Evolutionary conservation across 371 early-diverging fungal genomes (phyloP).

Genomic region (Phascolomyces articulosus): DNA sequence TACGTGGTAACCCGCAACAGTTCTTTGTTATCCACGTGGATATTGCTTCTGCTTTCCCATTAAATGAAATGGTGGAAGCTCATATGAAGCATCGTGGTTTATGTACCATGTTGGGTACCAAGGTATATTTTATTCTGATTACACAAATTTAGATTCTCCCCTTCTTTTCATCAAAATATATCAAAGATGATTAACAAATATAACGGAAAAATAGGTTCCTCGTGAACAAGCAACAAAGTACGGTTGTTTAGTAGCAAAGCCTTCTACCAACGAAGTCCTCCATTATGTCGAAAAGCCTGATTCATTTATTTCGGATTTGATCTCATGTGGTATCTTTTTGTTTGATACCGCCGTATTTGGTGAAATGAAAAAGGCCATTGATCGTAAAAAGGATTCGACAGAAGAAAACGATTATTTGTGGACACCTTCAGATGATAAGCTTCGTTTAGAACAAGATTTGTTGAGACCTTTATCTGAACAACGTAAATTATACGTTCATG

Average conservation of each 20-base stretch:
- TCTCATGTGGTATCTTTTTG: constrained; percentile 93
- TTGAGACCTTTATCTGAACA: constrained; percentile 82
- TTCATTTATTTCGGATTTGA: constrained; percentile 90
- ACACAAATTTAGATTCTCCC: not conserved
- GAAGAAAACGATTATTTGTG: constrained; percentile 60
- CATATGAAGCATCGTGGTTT: constrained; percentile 79
- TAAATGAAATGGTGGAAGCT: constrained; percentile 80
- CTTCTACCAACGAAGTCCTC: constrained; percentile 82
- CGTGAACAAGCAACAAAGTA: constrained; percentile 80
- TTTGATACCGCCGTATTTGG: constrained; percentile 86
- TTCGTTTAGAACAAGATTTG: constrained; percentile 92
- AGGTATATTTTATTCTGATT: constrained; percentile 41
- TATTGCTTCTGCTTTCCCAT: constrained; percentile 93
- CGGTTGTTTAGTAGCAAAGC: constrained; percentile 92
- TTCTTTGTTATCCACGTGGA: constrained; percentile 97
- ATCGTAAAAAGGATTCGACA: constrained; percentile 55
- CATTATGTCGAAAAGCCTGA: constrained; percentile 99
- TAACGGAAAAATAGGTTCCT: constrained; percentile 46
- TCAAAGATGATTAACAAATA: not conserved
- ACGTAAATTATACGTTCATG: constrained; percentile 81
- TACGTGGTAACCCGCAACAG: constrained; percentile 86
- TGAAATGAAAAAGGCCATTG: constrained; percentile 77
- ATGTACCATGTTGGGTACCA: constrained; percentile 88
- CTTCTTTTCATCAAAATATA: not conserved
- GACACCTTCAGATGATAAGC: constrained; percentile 65